phyloP scores from a whole-genome alignment of 192 early-diverging fungal genomes.

The Linnemannia elongata region DNA sequence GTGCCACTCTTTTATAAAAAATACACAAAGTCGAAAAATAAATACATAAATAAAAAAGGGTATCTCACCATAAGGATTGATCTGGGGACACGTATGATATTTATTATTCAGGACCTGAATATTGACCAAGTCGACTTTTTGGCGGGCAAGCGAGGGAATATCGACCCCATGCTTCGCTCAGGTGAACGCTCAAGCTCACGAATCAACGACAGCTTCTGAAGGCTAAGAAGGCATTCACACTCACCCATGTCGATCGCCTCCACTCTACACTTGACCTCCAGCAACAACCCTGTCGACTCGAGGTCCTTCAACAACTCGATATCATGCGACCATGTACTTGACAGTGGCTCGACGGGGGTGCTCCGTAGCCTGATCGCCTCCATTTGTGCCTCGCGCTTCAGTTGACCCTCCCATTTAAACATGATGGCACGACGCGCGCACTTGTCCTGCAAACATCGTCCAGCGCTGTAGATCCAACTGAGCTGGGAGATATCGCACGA shows the following conservation, averaged over 20 bases:
- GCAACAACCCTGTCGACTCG: not conserved
- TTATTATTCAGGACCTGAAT: not conserved
- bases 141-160: not conserved
- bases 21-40: no score
- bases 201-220: not conserved
- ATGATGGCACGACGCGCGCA: not conserved
- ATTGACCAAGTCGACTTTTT: not conserved
- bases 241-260: not conserved
- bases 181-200: not conserved
- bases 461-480: not conserved
- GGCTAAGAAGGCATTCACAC: not conserved
- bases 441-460: not conserved
- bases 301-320: not conserved
- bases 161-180: not conserved
- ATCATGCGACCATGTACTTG: not conserved
- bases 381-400: not conserved
- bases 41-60: no score
- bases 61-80: no score
- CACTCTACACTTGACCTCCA: not conserved
- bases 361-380: not conserved
- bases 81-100: no score
- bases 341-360: not conserved
- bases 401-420: not conserved
- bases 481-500: not conserved
- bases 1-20: not conserved